These are phyloP conservation scores for Tylopilus sp. DNA, from an alignment of 768 basidiomycete species.

Conservation along the genomic window DNA sequence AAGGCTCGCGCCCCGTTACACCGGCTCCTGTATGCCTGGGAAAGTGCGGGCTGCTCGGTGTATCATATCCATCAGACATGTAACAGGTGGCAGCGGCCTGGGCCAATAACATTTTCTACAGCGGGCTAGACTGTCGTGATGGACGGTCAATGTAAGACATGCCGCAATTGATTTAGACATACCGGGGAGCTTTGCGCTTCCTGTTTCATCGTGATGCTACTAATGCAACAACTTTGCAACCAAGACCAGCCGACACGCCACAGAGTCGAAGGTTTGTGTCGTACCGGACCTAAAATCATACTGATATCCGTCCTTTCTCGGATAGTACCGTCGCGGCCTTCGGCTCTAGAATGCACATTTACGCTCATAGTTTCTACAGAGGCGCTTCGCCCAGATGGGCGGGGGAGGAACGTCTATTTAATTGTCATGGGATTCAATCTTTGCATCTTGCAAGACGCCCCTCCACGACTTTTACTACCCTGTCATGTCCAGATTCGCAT, in stretches of 20 bases:
- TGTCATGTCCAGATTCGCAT: constrained; percentile 16
- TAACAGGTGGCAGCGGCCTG: neutral
- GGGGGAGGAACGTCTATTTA: constrained; percentile 22
- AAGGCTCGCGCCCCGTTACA: no score
- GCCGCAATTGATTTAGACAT: constrained; percentile 1
- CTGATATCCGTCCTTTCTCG: neutral
- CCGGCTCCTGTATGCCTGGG: constrained; percentile 1
- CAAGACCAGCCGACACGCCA: neutral
- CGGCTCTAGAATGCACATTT: constrained; percentile 8
- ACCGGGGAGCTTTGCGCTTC: neutral
- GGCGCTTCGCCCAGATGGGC: neutral
- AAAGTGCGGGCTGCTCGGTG: neutral
- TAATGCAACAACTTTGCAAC: neutral
- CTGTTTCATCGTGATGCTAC: neutral
- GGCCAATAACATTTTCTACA: no score
- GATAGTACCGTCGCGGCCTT: neutral
- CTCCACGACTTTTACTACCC: constrained; percentile 19
- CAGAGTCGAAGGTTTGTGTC: neutral
- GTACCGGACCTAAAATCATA: neutral
- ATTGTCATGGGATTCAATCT: neutral
- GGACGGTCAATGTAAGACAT: neutral
- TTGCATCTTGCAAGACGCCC: neutral
- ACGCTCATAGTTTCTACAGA: constrained; percentile 3
- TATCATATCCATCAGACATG: neutral
- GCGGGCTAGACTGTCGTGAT: neutral